Base-by-base conservation (phyloP, 495 filamentous ascomycete species). In the Chlorociboria aeruginascens region DNA sequence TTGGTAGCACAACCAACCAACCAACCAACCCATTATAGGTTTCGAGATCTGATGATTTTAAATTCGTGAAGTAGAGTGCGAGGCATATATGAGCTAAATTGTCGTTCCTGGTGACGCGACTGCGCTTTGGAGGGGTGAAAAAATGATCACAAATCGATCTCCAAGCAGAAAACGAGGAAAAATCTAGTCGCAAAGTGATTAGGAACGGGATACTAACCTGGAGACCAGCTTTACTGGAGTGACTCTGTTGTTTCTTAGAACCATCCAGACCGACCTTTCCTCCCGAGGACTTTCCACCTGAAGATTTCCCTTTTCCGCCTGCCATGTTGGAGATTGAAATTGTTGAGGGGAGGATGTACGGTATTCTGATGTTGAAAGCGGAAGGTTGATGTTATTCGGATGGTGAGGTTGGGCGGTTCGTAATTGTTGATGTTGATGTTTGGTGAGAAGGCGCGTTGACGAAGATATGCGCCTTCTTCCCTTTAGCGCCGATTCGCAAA, bases 201-300 rank as follows among this genome's bases (percentile, higher is more conserved):
- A 28, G 7, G 40, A 50, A 52, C 49, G 52, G 50, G 52, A 43
- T 61, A 79, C 92, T 77, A 72, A 98, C 92, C 84, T 98, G 92
- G 61, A 98, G 77, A 67, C 92, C 92, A 67, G 92, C 92, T 69
- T 96, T 94, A 59, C 87, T 87, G 58, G 90, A 96, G 73, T 98
- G 92, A 61, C 89, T 95, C 71, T 96, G 90, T 68, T 97, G 89
- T 59, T 86, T 84, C 74, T 96, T 95, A 65, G 77, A 74, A 59
- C 74, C 72, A 43, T 79, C 79, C 43, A 80, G 84, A 60, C 86
- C 85, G 48, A 84, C 92, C 82, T 98, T 86, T 48, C 82, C 83
- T 53, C 83, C 81, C 33, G 82, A 84, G 53, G 72, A 76, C 71
- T 86, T 97, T 60, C 93, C 92, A 58, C 87, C 86, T 52, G 89